phyloP scores from a whole-genome alignment of 1,284 basidiomycete genomes.

The Stereum hirsutum region DNA sequence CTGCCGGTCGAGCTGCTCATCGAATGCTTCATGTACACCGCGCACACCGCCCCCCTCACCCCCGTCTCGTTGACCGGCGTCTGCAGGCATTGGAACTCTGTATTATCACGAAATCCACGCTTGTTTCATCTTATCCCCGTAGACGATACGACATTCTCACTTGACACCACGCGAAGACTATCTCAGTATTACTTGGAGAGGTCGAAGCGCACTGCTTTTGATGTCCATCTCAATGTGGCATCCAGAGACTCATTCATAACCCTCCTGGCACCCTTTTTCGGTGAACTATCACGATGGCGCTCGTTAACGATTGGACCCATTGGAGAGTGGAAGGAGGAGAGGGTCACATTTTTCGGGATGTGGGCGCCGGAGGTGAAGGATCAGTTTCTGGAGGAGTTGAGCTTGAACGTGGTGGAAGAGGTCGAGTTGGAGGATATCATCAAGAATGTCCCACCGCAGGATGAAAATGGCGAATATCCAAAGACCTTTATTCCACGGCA shows the following conservation, averaged over 20 bases:
- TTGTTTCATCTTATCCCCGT: constrained; percentile 53
- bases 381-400: constrained; percentile 12
- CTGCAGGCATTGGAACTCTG: constrained; percentile 42
- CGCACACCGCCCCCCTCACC: constrained; percentile 24
- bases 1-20: constrained; percentile 57
- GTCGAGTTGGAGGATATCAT: constrained; percentile 7
- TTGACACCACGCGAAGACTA: constrained; percentile 21
- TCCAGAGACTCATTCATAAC: constrained; percentile 46
- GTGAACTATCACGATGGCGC: no score
- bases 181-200: constrained; percentile 34
- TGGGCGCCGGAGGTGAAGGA: constrained; percentile 10
- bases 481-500: constrained; percentile 7
- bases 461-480: background rate
- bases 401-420: constrained; percentile 7
- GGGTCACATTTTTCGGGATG: constrained; percentile 8
- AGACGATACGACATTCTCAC: constrained; percentile 27
- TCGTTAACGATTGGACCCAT: no score
- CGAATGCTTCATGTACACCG: constrained; percentile 45
- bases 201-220: constrained; percentile 42
- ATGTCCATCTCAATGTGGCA: constrained; percentile 40
- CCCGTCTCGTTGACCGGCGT: constrained; percentile 41
- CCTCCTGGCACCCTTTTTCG: constrained; percentile 51
- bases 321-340: constrained; percentile 40
- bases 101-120: constrained; percentile 39
- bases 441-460: constrained; percentile 4